Base-by-base conservation (phyloP, 1,139 yeast species). In the Yarrowia galli region DNA sequence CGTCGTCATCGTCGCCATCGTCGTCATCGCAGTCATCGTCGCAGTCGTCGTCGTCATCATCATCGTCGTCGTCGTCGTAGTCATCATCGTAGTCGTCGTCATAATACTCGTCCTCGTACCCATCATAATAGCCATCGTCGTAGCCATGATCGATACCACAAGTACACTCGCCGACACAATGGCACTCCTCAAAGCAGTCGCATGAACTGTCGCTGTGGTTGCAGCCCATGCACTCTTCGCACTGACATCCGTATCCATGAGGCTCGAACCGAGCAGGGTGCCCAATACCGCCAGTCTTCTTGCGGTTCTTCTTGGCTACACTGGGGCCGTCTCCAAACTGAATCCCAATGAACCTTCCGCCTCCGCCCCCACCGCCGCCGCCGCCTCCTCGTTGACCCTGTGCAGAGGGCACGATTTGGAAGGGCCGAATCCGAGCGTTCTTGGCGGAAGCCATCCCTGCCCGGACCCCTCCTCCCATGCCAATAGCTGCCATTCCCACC, bases 121-220 rank as follows among this genome's bases (percentile, higher is more conserved):
- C 61, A 25, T 54, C 61, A 18, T 54, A 54, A 38, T 54, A 54
- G n/a, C 61, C 61, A 15, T 54, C 61, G 23, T 54, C 61, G 38
- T 54, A 54, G 61, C 61, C 61, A 54, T 40, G 46, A 40, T 54
- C 46, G n/a, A 54, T 54, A 7, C 61, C 61, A 25, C 61, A 54
- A 18, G 61, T 58, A 20, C 64, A 58, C 51, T 43, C 51, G 51
- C 51, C 64, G 16, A 42, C 32, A 22, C 64, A 58, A 32, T 43
- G 64, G 32, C 64, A 58, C 20, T 43, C 64, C 15, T 42, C 64
- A n/a, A 43, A 43, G 7, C 51, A 42, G 51, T 58, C 51, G 40
- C 51, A 58, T 3, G 51, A 58, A 18, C 51, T 43, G 20, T 43
- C 64, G 3, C 16, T 42, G 22, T 58, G 49, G n/a, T 58, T 42